Percentiles rank a stretch among this genome's conserved stretches.
Evolutionary conservation across 148 eudicot species (phyloP).

Genomic region (Heliosperma pusillum): DNA sequence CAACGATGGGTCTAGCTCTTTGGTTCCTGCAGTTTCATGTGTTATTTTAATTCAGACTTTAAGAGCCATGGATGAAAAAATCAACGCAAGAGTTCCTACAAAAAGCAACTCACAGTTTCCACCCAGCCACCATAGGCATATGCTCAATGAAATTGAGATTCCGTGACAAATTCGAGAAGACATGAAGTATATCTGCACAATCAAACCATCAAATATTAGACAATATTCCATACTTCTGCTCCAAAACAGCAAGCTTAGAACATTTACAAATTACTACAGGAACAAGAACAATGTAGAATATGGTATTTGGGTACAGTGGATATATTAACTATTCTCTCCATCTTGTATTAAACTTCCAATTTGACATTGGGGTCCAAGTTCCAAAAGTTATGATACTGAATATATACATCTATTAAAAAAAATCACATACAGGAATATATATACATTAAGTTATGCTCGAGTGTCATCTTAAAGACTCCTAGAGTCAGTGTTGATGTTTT

Average conservation of each 20-base stretch:
- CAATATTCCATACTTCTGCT: not conserved
- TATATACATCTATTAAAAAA: not conserved
- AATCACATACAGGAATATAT: not conserved
- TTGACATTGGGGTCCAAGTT: not conserved
- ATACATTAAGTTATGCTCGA: not conserved
- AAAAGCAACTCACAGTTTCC: conserved; percentile 75
- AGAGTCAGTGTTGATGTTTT: not conserved
- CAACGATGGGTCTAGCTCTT: conserved; percentile 76
- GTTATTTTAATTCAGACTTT: not conserved
- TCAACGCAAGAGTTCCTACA: not conserved
- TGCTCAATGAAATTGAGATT: conserved; percentile 83
- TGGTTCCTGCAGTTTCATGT: conserved; percentile 58
- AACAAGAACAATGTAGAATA: not conserved
- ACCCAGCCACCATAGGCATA: conserved; percentile 61
- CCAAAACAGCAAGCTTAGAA: conserved; percentile 4
- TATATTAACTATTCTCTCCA: not conserved
- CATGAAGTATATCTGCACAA: conserved; percentile 81
- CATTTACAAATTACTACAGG: not conserved
- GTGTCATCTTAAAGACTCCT: not conserved
- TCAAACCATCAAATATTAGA: conserved; percentile 23
- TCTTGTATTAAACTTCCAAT: not conserved
- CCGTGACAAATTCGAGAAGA: conserved; percentile 77
- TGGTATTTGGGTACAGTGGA: not conserved
- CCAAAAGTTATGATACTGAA: not conserved
- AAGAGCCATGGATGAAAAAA: not conserved